Conservation (phyloP, 2,329 filamentous ascomycete species). For the Hypocrella siamensis region DNA sequence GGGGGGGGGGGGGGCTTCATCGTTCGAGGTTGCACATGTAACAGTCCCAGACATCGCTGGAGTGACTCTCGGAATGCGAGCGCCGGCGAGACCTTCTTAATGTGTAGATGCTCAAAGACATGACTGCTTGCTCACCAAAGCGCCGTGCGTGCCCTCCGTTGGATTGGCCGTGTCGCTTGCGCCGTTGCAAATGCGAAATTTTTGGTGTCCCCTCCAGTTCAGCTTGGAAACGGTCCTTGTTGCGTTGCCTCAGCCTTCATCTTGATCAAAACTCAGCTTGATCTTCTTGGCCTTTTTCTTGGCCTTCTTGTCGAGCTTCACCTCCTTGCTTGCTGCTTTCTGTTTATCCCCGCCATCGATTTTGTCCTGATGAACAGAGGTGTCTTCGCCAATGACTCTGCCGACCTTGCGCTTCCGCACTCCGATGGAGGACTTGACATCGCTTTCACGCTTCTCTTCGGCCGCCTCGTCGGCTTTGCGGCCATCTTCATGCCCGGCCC, state of each 20-base stretch:
- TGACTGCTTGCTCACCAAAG: no score
- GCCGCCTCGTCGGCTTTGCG: constrained; percentile 17
- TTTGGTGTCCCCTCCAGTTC: no score
- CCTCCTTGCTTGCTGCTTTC: constrained; percentile 3
- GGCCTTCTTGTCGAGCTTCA: constrained; percentile 14
- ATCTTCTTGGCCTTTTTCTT: constrained; percentile 48
- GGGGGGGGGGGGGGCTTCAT: no score
- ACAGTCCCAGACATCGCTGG: no score
- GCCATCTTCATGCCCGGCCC: constrained; percentile 7
- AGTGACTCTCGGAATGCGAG: no score
- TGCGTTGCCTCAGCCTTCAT: constrained; percentile 30
- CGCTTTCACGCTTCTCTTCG: constrained; percentile 8
- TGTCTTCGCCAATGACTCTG: constrained; percentile 18
- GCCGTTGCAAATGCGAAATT: no score
- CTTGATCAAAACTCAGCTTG: constrained; percentile 52
- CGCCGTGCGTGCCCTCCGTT: no score
- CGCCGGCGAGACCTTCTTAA: no score
- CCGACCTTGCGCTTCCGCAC: constrained; percentile 38
- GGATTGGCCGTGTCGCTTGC: no score
- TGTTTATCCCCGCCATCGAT: constrained; percentile 1
- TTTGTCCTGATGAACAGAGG: constrained; percentile 12
- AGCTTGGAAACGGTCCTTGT: no score
- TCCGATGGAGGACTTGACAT: constrained; percentile 15
- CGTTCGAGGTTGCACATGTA: no score
- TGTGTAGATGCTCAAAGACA: no score